A percentile compares a stretch with the other conserved stretches of the same genome.
These are phyloP conservation scores for Tetracentron sinense DNA, from an alignment of 164 flowering plant species.

Conservation along the genomic window DNA sequence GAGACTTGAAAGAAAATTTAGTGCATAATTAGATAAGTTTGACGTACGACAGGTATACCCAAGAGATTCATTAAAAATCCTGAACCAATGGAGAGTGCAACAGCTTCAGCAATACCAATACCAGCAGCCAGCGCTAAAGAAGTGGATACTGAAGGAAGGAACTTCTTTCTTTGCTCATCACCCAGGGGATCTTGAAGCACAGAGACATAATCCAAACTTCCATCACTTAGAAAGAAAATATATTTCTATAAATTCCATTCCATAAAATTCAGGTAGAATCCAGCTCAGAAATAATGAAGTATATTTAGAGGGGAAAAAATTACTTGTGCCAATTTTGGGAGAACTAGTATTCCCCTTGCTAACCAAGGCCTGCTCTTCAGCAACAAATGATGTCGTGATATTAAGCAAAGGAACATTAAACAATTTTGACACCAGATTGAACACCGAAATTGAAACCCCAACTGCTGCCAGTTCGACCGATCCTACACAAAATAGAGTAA, in stretches of 20 bases:
- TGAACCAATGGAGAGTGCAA: conserved; percentile 76
- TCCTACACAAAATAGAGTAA: conserved; percentile 40
- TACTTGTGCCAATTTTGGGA: conserved; percentile 1
- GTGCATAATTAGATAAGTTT: conserved; percentile 15
- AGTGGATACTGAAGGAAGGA: conserved; percentile 78
- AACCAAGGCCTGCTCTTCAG: conserved; percentile 76
- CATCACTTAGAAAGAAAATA: conserved; percentile 7
- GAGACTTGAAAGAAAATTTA: neutral
- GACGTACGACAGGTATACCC: conserved; percentile 98
- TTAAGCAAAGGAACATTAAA: conserved; percentile 93
- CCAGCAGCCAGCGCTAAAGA: conserved; percentile 78
- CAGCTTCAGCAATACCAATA: conserved; percentile 76
- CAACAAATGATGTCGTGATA: conserved; percentile 89
- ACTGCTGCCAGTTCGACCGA: conserved; percentile 89
- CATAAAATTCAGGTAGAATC: neutral
- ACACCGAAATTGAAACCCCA: conserved; percentile 91
- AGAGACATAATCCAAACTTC: conserved; percentile 11
- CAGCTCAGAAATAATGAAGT: neutral
- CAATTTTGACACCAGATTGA: conserved; percentile 86
- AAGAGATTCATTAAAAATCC: conserved; percentile 75
- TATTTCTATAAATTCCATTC: neutral
- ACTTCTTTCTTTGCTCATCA: conserved; percentile 40
- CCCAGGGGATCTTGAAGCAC: conserved; percentile 21
- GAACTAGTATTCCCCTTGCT: conserved; percentile 20
- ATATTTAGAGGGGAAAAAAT: neutral